A percentile compares a stretch with the other conserved stretches of the same genome.
Evolutionary conservation across 805 yeast species (phyloP).

Genomic region (Yarrowia sp.): DNA sequence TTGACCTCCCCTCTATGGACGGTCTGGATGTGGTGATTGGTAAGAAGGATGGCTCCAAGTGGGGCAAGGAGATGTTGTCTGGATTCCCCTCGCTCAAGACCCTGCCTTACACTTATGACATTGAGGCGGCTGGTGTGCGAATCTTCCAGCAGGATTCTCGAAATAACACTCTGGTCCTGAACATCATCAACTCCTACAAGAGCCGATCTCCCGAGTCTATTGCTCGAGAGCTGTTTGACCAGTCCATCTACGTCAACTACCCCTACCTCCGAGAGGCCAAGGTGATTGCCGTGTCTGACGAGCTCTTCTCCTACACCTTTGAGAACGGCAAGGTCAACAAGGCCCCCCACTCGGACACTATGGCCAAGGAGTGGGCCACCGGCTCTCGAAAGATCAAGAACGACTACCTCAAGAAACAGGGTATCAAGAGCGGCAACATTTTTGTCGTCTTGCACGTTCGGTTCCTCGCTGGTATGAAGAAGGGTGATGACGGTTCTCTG

Average conservation of each 20-base stretch:
- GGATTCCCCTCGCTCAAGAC: constrained; percentile 89
- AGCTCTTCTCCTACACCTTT: constrained; percentile 55
- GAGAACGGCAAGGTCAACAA: constrained; percentile 44
- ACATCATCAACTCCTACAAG: constrained; percentile 57
- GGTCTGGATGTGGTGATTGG: constrained; percentile 55
- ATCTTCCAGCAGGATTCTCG: constrained; percentile 87
- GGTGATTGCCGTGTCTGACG: constrained; percentile 68
- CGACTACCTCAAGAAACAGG: constrained; percentile 58
- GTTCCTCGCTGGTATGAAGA: constrained; percentile 76
- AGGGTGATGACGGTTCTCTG: constrained; percentile 74
- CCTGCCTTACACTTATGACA: constrained; percentile 60
- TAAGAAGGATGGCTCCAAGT: constrained; percentile 67
- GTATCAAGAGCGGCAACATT: constrained; percentile 63
- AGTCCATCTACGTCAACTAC: constrained; percentile 79
- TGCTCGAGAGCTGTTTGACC: constrained; percentile 66
- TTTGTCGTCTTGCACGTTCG: constrained; percentile 71
- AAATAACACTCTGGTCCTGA: constrained; percentile 79
- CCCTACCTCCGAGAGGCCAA: constrained; percentile 88
- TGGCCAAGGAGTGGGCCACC: constrained; percentile 56
- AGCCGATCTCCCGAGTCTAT: constrained; percentile 62
- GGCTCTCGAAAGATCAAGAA: constrained; percentile 53
- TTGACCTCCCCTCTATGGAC: constrained; percentile 59
- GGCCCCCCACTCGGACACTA: constrained; percentile 57
- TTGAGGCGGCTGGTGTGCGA: constrained; percentile 64
- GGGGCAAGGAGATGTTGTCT: constrained; percentile 76